These are phyloP conservation scores for Cryptococcus hybrid DNA, from an alignment of 1,284 basidiomycete genomes.

Conservation along the genomic window DNA sequence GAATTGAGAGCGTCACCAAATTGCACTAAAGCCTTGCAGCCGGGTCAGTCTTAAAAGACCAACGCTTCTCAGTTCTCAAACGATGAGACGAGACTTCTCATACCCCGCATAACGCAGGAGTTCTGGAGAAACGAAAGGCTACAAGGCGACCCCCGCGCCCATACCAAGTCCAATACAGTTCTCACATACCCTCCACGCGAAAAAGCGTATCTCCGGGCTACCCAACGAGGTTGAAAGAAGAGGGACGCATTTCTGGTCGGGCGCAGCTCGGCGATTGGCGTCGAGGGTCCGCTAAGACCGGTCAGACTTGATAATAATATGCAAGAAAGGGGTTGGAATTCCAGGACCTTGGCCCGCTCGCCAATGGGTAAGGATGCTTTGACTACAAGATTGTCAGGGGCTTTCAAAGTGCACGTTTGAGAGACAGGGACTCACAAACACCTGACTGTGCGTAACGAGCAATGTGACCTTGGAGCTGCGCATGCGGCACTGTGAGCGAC, in stretches of 20 bases:
- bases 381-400: conserved; percentile 49
- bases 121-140: conserved; percentile 4
- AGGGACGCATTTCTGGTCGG: conserved; percentile 52
- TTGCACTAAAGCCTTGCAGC: conserved; percentile 52
- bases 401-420: conserved; percentile 41
- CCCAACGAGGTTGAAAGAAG: conserved; percentile 3
- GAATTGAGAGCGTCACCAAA: conserved; percentile 49
- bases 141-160: conserved; percentile 42
- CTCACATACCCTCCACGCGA: conserved; percentile 29
- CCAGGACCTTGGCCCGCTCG: conserved; percentile 54
- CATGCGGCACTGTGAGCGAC: no score
- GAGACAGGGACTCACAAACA: background rate
- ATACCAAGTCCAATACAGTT: conserved; percentile 35
- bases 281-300: conserved; percentile 44
- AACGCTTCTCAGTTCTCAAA: conserved; percentile 6
- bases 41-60: conserved; percentile 12
- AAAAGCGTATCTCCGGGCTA: conserved; percentile 34
- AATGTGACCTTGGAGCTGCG: background rate
- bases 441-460: background rate
- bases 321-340: conserved; percentile 44
- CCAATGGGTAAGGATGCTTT: conserved; percentile 29
- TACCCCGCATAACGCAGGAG: background rate
- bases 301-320: conserved; percentile 12
- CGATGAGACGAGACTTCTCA: background rate
- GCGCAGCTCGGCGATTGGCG: conserved; percentile 35